Percentiles rank a stretch among this genome's conserved stretches.
Evolutionary conservation across 257 asterid species (phyloP).

Genomic region (Craterostigma plantagineum): DNA sequence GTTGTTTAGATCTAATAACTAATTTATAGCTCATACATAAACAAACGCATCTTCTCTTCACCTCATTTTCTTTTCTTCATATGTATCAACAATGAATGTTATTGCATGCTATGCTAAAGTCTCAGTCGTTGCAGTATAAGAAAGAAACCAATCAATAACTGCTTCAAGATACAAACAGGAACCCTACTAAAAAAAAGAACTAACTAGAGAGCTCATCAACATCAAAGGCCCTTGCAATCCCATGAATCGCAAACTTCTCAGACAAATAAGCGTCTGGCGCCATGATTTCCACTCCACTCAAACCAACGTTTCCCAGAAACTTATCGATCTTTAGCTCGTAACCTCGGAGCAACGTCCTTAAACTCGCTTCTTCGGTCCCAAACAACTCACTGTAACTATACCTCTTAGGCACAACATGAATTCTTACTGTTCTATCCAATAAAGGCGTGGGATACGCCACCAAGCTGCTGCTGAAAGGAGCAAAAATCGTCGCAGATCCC

Average conservation of each 20-base stretch:
- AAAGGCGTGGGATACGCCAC: conserved; percentile 31
- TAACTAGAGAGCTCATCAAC: conserved; percentile 11
- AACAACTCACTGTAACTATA: conserved; percentile 18
- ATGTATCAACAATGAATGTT: background rate
- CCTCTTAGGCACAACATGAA: conserved; percentile 38
- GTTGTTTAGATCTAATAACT: conserved; percentile 9
- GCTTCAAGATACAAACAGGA: background rate
- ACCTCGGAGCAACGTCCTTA: conserved; percentile 24
- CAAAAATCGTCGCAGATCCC: conserved; percentile 19
- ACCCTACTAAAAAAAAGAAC: no score
- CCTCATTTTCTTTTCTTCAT: background rate
- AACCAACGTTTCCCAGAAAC: conserved; percentile 9
- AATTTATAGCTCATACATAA: background rate
- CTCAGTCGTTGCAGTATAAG: no score
- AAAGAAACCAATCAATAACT: no score
- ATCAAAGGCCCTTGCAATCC: conserved; percentile 31
- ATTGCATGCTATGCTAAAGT: no score
- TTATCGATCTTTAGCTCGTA: conserved; percentile 16
- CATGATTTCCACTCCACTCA: conserved; percentile 37
- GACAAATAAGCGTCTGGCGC: conserved; percentile 24
- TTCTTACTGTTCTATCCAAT: conserved; percentile 29
- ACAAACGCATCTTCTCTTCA: no score
- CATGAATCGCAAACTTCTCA: conserved; percentile 34
- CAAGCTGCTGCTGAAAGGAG: conserved; percentile 38
- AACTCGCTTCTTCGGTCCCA: conserved; percentile 16